A percentile compares a stretch with the other conserved stretches of the same genome.
Conservation (phyloP, 73 alveolate species). For the Paramecium sexaurelia region DNA sequence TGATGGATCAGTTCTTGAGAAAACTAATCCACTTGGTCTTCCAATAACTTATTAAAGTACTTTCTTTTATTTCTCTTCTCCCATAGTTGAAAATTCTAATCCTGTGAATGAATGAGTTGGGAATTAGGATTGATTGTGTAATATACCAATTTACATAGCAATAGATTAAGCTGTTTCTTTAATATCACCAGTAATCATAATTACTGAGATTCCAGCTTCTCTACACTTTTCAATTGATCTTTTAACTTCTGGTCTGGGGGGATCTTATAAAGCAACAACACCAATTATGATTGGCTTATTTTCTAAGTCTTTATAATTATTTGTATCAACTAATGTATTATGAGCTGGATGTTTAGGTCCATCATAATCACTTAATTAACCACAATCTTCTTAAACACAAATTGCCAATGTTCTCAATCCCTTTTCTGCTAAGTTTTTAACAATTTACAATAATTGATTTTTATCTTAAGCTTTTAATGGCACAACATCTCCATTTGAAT, state of each 20-base stretch:
- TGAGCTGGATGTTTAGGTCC: conserved; percentile 78
- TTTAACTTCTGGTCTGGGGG: conserved; percentile 95
- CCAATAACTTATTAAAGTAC: conserved; percentile 56
- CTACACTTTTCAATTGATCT: conserved; percentile 90
- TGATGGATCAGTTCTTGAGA: conserved; percentile 95
- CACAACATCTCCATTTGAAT: conserved; percentile 67
- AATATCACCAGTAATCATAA: conserved; percentile 98
- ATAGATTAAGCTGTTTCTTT: conserved; percentile 96
- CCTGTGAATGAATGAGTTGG: conserved; percentile 79
- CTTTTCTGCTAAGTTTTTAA: conserved; percentile 56
- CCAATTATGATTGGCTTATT: conserved; percentile 87
- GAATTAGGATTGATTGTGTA: conserved; percentile 62
- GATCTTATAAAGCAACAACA: conserved; percentile 93
- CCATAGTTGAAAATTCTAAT: conserved; percentile 75
- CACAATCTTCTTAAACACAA: conserved; percentile 64
- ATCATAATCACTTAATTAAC: conserved; percentile 70
- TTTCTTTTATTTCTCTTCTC: conserved; percentile 66
- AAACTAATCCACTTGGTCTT: conserved; percentile 71
- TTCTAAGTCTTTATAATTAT: conserved; percentile 73
- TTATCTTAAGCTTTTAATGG: conserved; percentile 9
- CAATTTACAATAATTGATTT: background rate
- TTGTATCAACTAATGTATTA: conserved; percentile 53
- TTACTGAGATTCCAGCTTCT: conserved; percentile 97
- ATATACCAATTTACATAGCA: conserved; percentile 91
- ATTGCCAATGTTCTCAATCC: conserved; percentile 77